Conservation (phyloP, 1,284 basidiomycete genomes). For the Cryptococcus sp. region DNA sequence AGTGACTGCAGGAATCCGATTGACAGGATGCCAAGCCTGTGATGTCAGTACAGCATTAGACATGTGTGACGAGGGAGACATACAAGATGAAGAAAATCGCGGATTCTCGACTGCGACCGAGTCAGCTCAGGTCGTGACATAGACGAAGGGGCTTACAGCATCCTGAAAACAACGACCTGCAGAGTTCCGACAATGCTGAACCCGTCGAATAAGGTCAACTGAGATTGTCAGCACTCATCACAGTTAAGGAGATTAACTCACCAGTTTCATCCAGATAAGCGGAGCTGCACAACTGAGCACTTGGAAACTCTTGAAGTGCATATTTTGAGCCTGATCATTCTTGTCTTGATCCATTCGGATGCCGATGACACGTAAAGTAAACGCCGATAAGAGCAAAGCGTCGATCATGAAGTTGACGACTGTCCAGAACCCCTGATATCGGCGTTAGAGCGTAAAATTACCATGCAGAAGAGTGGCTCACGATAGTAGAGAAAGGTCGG, state of each 20-base stretch:
- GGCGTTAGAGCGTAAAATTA: not conserved
- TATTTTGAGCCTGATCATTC: constrained; percentile 30
- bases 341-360: constrained; percentile 51
- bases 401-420: constrained; percentile 67
- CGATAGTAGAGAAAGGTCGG: constrained; percentile 29
- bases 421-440: constrained; percentile 66
- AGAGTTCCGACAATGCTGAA: constrained; percentile 58
- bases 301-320: constrained; percentile 74
- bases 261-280: constrained; percentile 81
- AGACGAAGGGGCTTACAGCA: constrained; percentile 54
- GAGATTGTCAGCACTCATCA: not conserved
- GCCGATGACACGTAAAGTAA: constrained; percentile 66
- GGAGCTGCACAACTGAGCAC: constrained; percentile 79
- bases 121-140: not conserved
- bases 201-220: constrained; percentile 49
- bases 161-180: constrained; percentile 52
- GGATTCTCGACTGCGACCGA: constrained; percentile 60
- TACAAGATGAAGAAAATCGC: constrained; percentile 83
- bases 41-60: constrained; percentile 1
- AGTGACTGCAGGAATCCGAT: constrained; percentile 71
- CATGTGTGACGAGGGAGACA: constrained; percentile 17
- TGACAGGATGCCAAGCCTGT: constrained; percentile 70
- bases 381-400: constrained; percentile 64
- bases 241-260: constrained; percentile 66
- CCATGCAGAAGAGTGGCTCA: constrained; percentile 45